A percentile compares a stretch with the other conserved stretches of the same genome.
Evolutionary conservation across 164 flowering plant genomes (phyloP).

Genomic region (Tetracentron sinense): DNA sequence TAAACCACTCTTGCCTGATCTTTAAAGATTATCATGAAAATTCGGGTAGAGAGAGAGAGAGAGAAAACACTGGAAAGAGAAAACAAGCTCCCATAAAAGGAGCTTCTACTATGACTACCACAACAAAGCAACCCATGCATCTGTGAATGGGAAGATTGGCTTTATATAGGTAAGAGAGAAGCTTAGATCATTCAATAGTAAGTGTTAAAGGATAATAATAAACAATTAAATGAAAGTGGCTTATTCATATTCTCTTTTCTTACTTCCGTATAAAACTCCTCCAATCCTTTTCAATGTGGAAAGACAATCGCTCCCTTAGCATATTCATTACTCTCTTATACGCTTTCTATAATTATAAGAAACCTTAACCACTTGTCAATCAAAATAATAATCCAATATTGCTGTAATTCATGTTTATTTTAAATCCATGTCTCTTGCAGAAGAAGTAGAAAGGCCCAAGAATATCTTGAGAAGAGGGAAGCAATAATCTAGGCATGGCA

Average conservation of each 20-base stretch:
- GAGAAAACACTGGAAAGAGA: too few relatives aligned
- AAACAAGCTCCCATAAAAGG: not conserved
- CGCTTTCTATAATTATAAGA: not conserved
- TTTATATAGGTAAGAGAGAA: constrained; percentile 22
- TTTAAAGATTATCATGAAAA: too few relatives aligned
- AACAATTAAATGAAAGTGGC: constrained; percentile 8
- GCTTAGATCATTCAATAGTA: constrained; percentile 1
- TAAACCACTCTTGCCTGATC: too few relatives aligned
- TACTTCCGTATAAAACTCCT: not conserved
- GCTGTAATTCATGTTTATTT: too few relatives aligned
- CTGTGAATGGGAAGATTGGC: constrained; percentile 12
- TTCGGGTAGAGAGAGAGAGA: constrained; percentile 10
- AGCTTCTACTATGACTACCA: not conserved
- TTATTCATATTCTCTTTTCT: constrained; percentile 12
- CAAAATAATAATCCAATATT: too few relatives aligned
- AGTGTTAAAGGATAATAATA: constrained; percentile 2
- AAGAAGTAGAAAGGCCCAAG: too few relatives aligned
- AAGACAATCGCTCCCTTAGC: not conserved
- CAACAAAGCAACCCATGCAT: constrained; percentile 15
- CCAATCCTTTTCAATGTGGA: not conserved
- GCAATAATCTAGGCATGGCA: not conserved
- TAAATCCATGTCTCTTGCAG: too few relatives aligned
- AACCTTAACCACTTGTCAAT: too few relatives aligned
- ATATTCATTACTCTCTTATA: constrained; percentile 4
- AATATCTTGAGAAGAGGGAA: too few relatives aligned